Conservation (phyloP, 805 yeast species). For the Millerozyma acaciae region DNA sequence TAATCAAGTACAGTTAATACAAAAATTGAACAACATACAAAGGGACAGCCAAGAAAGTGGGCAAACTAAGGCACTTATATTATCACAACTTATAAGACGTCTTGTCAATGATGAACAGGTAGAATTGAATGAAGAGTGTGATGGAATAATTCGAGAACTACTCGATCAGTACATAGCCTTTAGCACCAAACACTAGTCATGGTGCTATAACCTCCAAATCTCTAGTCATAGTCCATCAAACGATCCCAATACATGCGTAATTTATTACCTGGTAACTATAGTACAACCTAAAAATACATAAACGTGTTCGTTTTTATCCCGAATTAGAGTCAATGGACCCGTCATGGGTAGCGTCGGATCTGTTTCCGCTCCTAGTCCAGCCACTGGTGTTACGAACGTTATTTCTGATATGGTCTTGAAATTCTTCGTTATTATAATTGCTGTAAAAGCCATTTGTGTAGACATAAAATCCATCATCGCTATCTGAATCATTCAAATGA, state of each 20-base stretch:
- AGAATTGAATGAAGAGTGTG: conserved; percentile 6
- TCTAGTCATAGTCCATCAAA: no score
- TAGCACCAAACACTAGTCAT: no score
- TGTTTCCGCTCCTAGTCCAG: conserved; percentile 11
- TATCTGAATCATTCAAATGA: conserved; percentile 25
- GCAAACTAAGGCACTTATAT: conserved; percentile 17
- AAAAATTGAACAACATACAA: no score
- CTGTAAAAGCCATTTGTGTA: conserved; percentile 41
- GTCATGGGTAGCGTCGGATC: conserved; percentile 5
- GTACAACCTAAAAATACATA: no score
- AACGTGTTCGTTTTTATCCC: conserved; percentile 1
- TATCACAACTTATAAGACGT: conserved; percentile 18
- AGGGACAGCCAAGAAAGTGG: no score
- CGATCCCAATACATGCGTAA: no score
- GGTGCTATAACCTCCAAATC: no score
- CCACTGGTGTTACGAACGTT: conserved; percentile 13
- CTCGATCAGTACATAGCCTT: no score
- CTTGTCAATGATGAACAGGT: conserved; percentile 9
- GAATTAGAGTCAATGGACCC: conserved; percentile 12
- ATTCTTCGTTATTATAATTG: conserved; percentile 14
- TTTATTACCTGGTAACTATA: no score
- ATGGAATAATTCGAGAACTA: no score
- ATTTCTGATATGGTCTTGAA: conserved; percentile 5
- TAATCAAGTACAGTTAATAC: no score
- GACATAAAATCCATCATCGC: conserved; percentile 43